Percentiles rank a stretch among this genome's conserved stretches.
Evolutionary conservation across 495 filamentous ascomycete species (phyloP).

Genomic region (Penicillium angulare): DNA sequence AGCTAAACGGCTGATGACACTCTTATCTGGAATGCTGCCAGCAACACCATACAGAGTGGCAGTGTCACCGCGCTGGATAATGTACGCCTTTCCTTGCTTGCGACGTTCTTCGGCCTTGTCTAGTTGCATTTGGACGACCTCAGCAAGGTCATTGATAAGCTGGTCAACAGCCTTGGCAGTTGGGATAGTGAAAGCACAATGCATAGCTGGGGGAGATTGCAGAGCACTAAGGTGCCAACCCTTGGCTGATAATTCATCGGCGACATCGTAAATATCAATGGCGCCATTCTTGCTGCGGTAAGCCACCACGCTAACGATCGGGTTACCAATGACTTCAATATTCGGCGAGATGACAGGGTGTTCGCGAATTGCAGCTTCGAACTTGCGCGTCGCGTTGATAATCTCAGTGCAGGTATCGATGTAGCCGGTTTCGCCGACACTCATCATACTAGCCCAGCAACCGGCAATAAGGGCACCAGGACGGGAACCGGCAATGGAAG

Average conservation of each 20-base stretch:
- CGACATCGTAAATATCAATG: conserved; percentile 84
- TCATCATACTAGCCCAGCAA: conserved; percentile 90
- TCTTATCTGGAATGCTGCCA: conserved; percentile 92
- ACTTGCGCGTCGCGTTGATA: conserved; percentile 80
- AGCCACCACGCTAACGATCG: conserved; percentile 85
- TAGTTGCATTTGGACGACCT: conserved; percentile 74
- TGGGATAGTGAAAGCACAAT: conserved; percentile 91
- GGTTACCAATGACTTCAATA: conserved; percentile 78
- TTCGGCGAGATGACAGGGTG: conserved; percentile 64
- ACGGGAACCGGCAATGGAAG: conserved; percentile 83
- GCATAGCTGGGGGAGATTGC: conserved; percentile 89
- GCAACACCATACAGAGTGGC: conserved; percentile 94
- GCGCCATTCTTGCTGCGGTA: conserved; percentile 67
- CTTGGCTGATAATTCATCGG: conserved; percentile 73
- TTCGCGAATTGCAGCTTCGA: conserved; percentile 70
- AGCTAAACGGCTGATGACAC: conserved; percentile 85
- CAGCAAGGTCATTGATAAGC: conserved; percentile 73
- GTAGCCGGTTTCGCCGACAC: conserved; percentile 85
- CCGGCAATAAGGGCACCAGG: conserved; percentile 92
- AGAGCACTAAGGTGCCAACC: conserved; percentile 97
- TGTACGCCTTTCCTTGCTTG: conserved; percentile 56
- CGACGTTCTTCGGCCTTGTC: conserved; percentile 74
- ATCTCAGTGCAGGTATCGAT: conserved; percentile 80
- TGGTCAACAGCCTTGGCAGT: conserved; percentile 76
- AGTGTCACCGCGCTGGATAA: conserved; percentile 60